Evolutionary conservation across 768 basidiomycete genomes (phyloP).

Genomic region (Suillus sp.): DNA sequence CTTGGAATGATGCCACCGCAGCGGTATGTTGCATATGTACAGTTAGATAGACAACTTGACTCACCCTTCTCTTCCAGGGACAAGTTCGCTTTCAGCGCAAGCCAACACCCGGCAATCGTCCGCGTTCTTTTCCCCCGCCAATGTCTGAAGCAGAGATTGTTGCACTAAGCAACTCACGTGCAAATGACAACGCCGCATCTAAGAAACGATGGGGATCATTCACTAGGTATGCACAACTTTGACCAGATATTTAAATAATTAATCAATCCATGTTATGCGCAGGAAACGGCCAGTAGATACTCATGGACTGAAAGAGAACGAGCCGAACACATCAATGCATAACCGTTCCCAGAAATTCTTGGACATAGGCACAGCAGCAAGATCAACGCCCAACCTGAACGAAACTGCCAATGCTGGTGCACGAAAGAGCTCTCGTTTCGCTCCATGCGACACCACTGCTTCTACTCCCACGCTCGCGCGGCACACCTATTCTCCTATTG

Average conservation of each 20-base stretch:
- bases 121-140: slow-evolving; percentile 14
- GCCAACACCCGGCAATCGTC: slow-evolving; percentile 7
- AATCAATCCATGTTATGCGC: slow-evolving; percentile 3
- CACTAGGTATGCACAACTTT: slow-evolving; percentile 22
- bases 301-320: slow-evolving; percentile 15
- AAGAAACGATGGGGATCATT: slow-evolving; percentile 23
- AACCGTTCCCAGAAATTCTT: slow-evolving; percentile 19
- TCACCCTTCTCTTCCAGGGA: slow-evolving; percentile 15
- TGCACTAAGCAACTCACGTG: background rate
- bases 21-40: slow-evolving; percentile 18
- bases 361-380: slow-evolving; percentile 25
- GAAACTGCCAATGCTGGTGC: slow-evolving; percentile 1
- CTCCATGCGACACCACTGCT: background rate
- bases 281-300: slow-evolving; percentile 18
- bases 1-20: slow-evolving; percentile 30
- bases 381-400: slow-evolving; percentile 28
- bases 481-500: background rate
- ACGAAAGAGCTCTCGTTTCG: background rate
- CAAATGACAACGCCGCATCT: slow-evolving; percentile 1
- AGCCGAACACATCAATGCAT: slow-evolving; percentile 8
- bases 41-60: slow-evolving; percentile 9
- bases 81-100: slow-evolving; percentile 26
- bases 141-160: slow-evolving; percentile 14
- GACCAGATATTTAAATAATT: background rate
- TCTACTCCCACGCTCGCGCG: background rate